Evolutionary conservation across 257 asterid genomes (phyloP).

Genomic region (Mentha longifolia): DNA sequence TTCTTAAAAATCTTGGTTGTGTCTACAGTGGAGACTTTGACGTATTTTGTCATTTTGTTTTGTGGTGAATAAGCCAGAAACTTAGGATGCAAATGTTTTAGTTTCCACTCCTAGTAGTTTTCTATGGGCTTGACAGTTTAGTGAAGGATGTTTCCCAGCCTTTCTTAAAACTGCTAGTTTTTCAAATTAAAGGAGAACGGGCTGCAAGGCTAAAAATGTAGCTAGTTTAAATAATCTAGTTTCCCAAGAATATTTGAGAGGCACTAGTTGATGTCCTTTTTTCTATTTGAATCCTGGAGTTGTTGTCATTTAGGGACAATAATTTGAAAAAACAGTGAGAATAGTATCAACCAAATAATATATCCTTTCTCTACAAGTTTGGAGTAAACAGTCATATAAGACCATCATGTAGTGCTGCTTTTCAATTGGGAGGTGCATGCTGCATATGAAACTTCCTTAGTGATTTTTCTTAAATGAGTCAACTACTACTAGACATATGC

Average conservation of each 20-base stretch:
- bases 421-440: conserved; percentile 16
- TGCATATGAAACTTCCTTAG: conserved; percentile 3
- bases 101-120: conserved; percentile 9
- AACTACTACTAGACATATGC: not conserved
- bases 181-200: conserved; percentile 25
- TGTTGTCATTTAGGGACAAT: conserved; percentile 6
- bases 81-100: conserved; percentile 22
- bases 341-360: conserved; percentile 12
- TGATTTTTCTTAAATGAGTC: conserved; percentile 23
- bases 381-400: not conserved
- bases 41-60: conserved; percentile 8
- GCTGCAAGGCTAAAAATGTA: conserved; percentile 9
- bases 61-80: not conserved
- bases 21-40: conserved; percentile 10
- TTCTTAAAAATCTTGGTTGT: not conserved
- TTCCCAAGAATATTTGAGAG: conserved; percentile 23
- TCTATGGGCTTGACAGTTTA: conserved; percentile 15
- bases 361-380: conserved; percentile 24
- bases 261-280: conserved; percentile 7
- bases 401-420: conserved; percentile 27
- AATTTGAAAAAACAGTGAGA: not conserved
- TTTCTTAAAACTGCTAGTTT: not conserved
- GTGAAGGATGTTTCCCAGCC: conserved; percentile 11
- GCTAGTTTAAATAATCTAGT: conserved; percentile 3
- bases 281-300: not conserved